Evolutionary conservation across 2,329 filamentous ascomycete species (phyloP).

Genomic region (Colletotrichum plurivorum): DNA sequence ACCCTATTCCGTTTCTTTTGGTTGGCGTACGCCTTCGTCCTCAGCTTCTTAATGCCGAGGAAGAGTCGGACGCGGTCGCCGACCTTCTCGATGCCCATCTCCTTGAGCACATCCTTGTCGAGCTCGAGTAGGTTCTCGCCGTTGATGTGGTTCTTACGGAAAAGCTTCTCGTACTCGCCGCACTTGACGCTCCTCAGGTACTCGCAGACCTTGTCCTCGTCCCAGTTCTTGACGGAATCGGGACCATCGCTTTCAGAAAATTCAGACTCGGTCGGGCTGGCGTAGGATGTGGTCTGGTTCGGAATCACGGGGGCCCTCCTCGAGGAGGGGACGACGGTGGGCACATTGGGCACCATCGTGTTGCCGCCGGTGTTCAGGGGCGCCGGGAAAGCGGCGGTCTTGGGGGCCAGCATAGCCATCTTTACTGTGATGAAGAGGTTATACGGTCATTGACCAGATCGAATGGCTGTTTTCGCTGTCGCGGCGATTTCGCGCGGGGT

Average conservation of each 20-base stretch:
- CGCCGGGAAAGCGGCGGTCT: constrained; percentile 74
- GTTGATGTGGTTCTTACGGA: constrained; percentile 95
- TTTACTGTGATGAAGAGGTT: constrained; percentile 28
- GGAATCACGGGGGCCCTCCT: constrained; percentile 66
- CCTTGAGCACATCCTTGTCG: constrained; percentile 95
- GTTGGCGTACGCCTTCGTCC: constrained; percentile 82
- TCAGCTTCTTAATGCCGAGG: constrained; percentile 85
- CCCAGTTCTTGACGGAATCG: constrained; percentile 86
- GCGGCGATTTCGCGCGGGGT: constrained; percentile 19
- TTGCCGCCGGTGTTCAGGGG: constrained; percentile 62
- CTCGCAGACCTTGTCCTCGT: constrained; percentile 91
- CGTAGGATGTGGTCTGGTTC: constrained; percentile 70
- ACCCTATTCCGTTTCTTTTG: constrained; percentile 90
- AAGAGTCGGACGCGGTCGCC: constrained; percentile 95
- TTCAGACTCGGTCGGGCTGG: constrained; percentile 91
- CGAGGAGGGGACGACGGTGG: constrained; percentile 65
- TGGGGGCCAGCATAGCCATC: constrained; percentile 86
- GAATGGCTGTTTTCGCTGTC: neutral
- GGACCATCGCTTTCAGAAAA: constrained; percentile 87
- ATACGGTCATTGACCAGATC: constrained; percentile 23
- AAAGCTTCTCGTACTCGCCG: constrained; percentile 91
- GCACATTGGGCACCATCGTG: constrained; percentile 60
- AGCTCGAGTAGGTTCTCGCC: constrained; percentile 97
- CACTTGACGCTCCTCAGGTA: constrained; percentile 94
- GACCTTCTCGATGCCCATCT: constrained; percentile 98